phyloP scores from a whole-genome alignment of 2,329 filamentous ascomycete genomes.

The Elsinoe perseae region DNA sequence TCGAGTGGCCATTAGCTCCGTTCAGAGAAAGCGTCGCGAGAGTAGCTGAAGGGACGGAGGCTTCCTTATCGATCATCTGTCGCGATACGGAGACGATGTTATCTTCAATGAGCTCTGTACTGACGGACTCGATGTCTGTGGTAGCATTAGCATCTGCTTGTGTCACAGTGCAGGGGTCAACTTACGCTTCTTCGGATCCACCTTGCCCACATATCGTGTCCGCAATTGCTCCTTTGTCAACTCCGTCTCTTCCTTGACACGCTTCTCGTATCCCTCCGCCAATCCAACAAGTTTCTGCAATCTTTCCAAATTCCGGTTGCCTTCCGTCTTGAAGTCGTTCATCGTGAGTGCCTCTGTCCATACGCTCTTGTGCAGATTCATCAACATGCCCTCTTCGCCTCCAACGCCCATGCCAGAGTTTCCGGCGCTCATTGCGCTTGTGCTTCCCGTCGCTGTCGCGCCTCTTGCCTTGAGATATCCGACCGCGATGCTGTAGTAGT shows the following conservation, averaged over 20 bases:
- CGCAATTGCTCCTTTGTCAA: constrained; percentile 95
- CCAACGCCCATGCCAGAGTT: constrained; percentile 29
- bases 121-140: constrained; percentile 80
- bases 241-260: constrained; percentile 97
- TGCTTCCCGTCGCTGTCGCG: constrained; percentile 45
- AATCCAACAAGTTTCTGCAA: constrained; percentile 81
- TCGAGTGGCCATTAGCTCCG: constrained; percentile 38
- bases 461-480: constrained; percentile 71
- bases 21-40: constrained; percentile 26
- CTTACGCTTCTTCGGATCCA: constrained; percentile 92
- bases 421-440: constrained; percentile 13
- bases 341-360: constrained; percentile 98
- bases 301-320: constrained; percentile 74
- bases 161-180: constrained; percentile 24
- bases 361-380: constrained; percentile 99
- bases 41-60: constrained; percentile 71
- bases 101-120: constrained; percentile 95
- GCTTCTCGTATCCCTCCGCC: constrained; percentile 95
- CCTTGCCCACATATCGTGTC: constrained; percentile 97
- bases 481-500: constrained; percentile 99
- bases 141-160: not conserved
- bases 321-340: constrained; percentile 87
- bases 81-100: constrained; percentile 97
- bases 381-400: constrained; percentile 98
- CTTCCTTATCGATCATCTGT: constrained; percentile 99